Evolutionary conservation across 2,329 filamentous ascomycete species (phyloP).

Genomic region (Dactylonectria macrodidyma): DNA sequence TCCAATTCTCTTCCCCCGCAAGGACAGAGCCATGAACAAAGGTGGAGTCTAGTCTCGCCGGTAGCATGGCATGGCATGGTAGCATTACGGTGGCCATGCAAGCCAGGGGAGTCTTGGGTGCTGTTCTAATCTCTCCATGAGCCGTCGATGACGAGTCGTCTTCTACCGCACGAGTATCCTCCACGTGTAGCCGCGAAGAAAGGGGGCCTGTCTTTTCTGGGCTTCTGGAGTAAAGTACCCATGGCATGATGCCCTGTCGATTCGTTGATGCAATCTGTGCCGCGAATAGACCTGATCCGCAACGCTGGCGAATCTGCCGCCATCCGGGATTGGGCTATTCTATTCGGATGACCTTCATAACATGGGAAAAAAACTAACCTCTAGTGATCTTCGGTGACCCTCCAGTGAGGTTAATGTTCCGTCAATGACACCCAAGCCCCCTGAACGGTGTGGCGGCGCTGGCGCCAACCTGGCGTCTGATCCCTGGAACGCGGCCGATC

Average conservation of each 20-base stretch:
- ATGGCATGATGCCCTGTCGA: not conserved
- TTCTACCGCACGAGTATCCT: not conserved
- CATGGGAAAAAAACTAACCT: not conserved
- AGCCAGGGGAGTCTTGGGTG: no score
- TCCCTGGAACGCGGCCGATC: constrained; percentile 24
- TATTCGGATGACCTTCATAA: constrained; percentile 5
- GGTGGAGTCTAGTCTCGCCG: not conserved
- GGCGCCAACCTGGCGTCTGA: constrained; percentile 31
- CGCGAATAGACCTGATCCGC: not conserved
- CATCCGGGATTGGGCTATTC: not conserved
- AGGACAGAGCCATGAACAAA: no score
- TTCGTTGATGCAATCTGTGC: not conserved
- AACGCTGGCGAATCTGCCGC: no score
- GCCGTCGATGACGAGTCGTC: not conserved
- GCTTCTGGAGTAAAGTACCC: not conserved
- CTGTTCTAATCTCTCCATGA: not conserved
- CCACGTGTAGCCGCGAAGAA: not conserved
- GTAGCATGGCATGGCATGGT: not conserved
- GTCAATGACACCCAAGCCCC: constrained; percentile 29
- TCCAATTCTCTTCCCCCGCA: not conserved
- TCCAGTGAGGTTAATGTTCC: constrained; percentile 29
- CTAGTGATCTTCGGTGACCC: not conserved
- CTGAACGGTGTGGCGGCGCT: constrained; percentile 44
- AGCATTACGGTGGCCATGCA: not conserved
- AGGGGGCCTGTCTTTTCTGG: not conserved